Percentiles rank a stretch among this genome's conserved stretches.
phyloP scores from a whole-genome alignment of 139 green algal genomes.

The Haematococcus sp. region DNA sequence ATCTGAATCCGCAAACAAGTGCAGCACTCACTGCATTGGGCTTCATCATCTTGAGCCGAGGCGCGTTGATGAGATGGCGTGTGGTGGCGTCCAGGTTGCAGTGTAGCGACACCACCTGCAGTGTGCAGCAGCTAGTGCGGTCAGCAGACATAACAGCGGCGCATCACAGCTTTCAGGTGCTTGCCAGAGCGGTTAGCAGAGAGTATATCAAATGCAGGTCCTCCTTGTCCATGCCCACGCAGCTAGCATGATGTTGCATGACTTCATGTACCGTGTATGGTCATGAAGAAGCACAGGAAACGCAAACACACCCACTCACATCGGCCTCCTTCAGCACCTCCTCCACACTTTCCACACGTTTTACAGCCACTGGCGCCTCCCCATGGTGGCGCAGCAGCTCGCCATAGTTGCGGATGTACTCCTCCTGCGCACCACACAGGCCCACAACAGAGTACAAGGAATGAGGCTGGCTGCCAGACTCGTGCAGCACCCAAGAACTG shows the following conservation, averaged over 20 bases:
- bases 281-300: no score
- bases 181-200: no score
- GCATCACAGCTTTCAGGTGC: no score
- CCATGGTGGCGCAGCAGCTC: constrained; percentile 77
- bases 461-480: no score
- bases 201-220: no score
- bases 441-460: constrained; percentile 3
- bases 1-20: no score
- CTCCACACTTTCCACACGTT: constrained; percentile 80
- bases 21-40: constrained; percentile 71
- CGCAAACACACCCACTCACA: constrained; percentile 60
- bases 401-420: constrained; percentile 74
- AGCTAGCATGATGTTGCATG: no score
- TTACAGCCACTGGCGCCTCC: constrained; percentile 71
- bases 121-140: neutral
- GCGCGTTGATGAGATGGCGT: constrained; percentile 90
- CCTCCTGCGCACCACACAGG: constrained; percentile 52
- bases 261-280: no score
- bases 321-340: constrained; percentile 88
- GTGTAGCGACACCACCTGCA: constrained; percentile 87
- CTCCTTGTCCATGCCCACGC: no score
- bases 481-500: no score
- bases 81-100: constrained; percentile 91
- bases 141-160: neutral
- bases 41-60: constrained; percentile 95